Base-by-base conservation (phyloP, 2,329 filamentous ascomycete species). In the Hymenoscyphus occultus region DNA sequence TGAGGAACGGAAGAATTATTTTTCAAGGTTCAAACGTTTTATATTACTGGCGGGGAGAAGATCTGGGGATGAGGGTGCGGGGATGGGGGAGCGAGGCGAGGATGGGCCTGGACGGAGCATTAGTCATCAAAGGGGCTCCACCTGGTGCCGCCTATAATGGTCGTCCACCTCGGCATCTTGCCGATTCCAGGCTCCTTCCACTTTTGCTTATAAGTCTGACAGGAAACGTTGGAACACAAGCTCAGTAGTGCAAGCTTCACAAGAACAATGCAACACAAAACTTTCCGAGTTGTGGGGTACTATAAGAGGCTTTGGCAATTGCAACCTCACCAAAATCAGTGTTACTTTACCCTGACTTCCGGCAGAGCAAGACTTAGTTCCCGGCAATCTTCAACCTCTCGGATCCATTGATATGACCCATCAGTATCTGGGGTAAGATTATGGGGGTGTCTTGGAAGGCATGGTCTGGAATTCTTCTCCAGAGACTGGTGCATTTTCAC, bases 1-100 rank as follows among this genome's bases (percentile, higher is more conserved):
- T 14, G 22, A 51, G 22, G 45, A 39, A 51, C 59, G 59, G 59
- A 60, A 60, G 59, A 60, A 60, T 60, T 60, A 60, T 60, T 19
- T 40, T 28, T 51, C 19, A 39, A 22, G 39, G 6, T 39, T 16
- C 14, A 4, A 13, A 31, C 14, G 3, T 28, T 28, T 6, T 14
- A 22, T 22, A 5, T 28, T 32, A 28, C 5, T 35, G 35, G 35
- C 9, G 54, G 22, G 28, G 31, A 51, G n/a, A 12, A 51, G 45
- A 51, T 51, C 45, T 51, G 45, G 45, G 45, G 45, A 12, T 51
- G 6, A 10, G 45, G 7, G 7, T 10, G n/a, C 9, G 45, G 45
- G 45, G 45, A 12, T 51, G 1, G 6, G 45, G 7, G 7, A 19
- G n/a, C 9, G 28, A 28, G 28, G 28, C 28, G 28, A 28, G 28